A percentile compares a stretch with the other conserved stretches of the same genome.
phyloP scores from a whole-genome alignment of 371 early-diverging fungal species.

The Nematocida homosporus region DNA sequence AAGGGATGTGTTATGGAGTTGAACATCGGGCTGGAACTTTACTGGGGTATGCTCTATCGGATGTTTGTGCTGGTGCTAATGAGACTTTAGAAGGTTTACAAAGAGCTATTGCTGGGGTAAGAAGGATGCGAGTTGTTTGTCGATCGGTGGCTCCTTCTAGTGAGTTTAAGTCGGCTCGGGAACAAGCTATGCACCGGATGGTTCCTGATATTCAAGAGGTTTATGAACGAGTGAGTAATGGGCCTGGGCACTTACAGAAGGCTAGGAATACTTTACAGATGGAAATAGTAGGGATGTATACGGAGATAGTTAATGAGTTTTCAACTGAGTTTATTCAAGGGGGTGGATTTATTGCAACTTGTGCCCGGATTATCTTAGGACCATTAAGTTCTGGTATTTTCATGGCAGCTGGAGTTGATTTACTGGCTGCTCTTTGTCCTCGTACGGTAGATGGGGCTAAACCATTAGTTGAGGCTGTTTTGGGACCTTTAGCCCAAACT shows the following conservation, averaged over 20 bases:
- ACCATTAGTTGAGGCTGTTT: constrained; percentile 3
- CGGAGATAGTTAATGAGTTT: constrained; percentile 7
- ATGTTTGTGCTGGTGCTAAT: neutral
- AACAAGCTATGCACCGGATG: neutral
- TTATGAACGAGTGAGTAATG: neutral
- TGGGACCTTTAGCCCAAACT: neutral
- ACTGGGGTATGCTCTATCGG: constrained; percentile 1
- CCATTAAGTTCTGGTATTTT: neutral
- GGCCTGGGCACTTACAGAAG: neutral
- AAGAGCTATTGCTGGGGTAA: neutral
- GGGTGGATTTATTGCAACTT: neutral
- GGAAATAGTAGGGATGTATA: constrained; percentile 25
- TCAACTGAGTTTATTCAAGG: constrained; percentile 31
- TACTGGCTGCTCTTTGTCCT: constrained; percentile 22
- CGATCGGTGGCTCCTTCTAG: neutral
- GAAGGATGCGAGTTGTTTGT: constrained; percentile 33
- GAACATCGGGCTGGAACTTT: constrained; percentile 6
- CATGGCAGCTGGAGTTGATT: neutral
- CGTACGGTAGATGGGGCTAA: constrained; percentile 30
- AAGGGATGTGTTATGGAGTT: constrained; percentile 9
- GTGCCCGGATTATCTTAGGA: neutral
- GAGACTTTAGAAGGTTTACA: constrained; percentile 8
- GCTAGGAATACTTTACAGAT: neutral
- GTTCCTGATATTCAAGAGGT: neutral
- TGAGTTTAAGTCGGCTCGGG: neutral